These are phyloP conservation scores for Penicillium lividum DNA, from an alignment of 495 filamentous ascomycete species.

Conservation along the genomic window DNA sequence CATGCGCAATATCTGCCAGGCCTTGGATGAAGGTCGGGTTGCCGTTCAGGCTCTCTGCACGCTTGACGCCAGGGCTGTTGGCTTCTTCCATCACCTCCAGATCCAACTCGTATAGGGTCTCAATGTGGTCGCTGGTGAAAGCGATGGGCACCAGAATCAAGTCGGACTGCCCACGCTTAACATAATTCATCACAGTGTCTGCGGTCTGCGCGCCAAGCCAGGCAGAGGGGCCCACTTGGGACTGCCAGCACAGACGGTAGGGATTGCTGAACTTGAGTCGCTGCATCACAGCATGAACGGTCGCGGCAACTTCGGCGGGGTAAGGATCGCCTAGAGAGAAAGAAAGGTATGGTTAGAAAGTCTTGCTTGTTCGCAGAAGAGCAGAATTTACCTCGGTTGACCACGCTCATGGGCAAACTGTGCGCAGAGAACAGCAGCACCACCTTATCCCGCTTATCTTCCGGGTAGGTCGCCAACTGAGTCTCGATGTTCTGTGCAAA, in stretches of 20 bases:
- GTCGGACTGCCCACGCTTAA: constrained; percentile 88
- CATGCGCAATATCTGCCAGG: constrained; percentile 80
- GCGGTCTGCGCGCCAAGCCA: constrained; percentile 96
- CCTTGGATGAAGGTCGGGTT: constrained; percentile 89
- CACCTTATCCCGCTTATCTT: constrained; percentile 72
- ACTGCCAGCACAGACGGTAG: constrained; percentile 96
- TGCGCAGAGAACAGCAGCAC: constrained; percentile 94
- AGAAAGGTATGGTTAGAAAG: constrained; percentile 19
- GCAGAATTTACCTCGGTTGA: constrained; percentile 72
- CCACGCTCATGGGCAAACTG: constrained; percentile 93
- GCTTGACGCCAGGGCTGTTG: constrained; percentile 75
- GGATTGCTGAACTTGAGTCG: constrained; percentile 81
- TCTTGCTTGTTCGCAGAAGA: neutral
- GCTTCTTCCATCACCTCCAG: constrained; percentile 92
- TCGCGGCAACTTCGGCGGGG: constrained; percentile 95
- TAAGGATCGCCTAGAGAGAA: constrained; percentile 77
- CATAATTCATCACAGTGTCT: constrained; percentile 82
- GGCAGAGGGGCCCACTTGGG: constrained; percentile 90
- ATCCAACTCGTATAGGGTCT: constrained; percentile 95
- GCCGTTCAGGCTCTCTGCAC: constrained; percentile 91
- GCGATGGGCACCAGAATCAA: constrained; percentile 93
- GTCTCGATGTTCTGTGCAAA: constrained; percentile 89
- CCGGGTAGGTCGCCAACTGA: constrained; percentile 77
- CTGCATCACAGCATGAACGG: constrained; percentile 94
- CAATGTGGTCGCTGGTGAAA: constrained; percentile 98